A percentile compares a stretch with the other conserved stretches of the same genome.
phyloP scores from a whole-genome alignment of 306 rosid species.

The Sicyos baderoa region DNA sequence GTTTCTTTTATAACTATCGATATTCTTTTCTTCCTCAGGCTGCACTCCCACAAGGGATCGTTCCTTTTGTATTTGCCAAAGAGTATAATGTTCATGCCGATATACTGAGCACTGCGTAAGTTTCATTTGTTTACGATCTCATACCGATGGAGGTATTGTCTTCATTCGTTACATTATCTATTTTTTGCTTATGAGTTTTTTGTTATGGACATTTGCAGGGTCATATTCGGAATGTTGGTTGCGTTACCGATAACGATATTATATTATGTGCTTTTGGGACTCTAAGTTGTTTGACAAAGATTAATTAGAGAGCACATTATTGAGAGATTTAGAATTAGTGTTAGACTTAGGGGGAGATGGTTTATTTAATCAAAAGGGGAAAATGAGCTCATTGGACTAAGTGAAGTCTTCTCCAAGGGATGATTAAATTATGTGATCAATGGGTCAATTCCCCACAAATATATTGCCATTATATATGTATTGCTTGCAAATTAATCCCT shows the following conservation, averaged over 20 bases:
- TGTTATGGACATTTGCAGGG: conserved; percentile 37
- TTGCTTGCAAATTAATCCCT: neutral
- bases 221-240: conserved; percentile 75
- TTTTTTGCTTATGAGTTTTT: neutral
- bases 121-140: neutral
- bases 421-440: conserved; percentile 4
- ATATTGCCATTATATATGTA: neutral
- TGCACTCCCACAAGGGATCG: conserved; percentile 92
- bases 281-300: neutral
- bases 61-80: conserved; percentile 86
- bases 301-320: neutral
- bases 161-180: neutral
- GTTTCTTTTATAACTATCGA: too few species aligned
- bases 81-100: conserved; percentile 85
- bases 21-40: conserved; percentile 36
- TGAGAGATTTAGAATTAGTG: neutral
- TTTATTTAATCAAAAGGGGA: conserved; percentile 14
- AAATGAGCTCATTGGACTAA: neutral
- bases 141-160: neutral
- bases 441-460: conserved; percentile 12
- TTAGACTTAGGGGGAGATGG: neutral
- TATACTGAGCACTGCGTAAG: conserved; percentile 92
- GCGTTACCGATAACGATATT: conserved; percentile 79
- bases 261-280: conserved; percentile 68
- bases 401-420: neutral